phyloP scores from a whole-genome alignment of 768 basidiomycete genomes.

The Calocera cornea region DNA sequence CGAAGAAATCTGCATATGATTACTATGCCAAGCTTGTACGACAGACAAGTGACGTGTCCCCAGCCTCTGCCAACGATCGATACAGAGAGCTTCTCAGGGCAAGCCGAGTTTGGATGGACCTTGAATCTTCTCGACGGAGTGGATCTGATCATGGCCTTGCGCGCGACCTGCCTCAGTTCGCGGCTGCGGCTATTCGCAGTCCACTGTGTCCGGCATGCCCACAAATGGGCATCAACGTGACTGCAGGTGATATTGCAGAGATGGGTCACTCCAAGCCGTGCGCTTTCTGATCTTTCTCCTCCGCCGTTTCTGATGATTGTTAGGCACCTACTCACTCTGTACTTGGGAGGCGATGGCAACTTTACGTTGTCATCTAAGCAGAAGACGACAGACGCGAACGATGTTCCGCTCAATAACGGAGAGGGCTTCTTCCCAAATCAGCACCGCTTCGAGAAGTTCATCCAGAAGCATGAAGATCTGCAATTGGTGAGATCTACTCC shows the following conservation, averaged over 20 bases:
- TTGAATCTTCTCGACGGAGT: background rate
- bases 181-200: background rate
- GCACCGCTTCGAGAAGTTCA: background rate
- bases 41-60: background rate
- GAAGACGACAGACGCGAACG: background rate
- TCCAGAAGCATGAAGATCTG: background rate
- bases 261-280: background rate
- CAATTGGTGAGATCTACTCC: too few relatives aligned
- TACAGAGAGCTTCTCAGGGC: background rate
- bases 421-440: background rate
- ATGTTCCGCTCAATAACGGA: background rate
- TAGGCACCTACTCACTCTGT: background rate
- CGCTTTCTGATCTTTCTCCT: background rate
- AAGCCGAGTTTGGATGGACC: slow-evolving; percentile 5
- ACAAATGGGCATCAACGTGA: background rate
- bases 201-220: background rate
- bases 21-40: slow-evolving; percentile 5
- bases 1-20: slow-evolving; percentile 14
- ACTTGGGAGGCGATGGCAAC: background rate
- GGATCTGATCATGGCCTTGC: background rate
- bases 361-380: background rate
- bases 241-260: background rate
- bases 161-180: background rate
- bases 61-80: background rate
- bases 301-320: background rate